phyloP scores from a whole-genome alignment of 345 rosid genomes.

The Corchorus olitorius region DNA sequence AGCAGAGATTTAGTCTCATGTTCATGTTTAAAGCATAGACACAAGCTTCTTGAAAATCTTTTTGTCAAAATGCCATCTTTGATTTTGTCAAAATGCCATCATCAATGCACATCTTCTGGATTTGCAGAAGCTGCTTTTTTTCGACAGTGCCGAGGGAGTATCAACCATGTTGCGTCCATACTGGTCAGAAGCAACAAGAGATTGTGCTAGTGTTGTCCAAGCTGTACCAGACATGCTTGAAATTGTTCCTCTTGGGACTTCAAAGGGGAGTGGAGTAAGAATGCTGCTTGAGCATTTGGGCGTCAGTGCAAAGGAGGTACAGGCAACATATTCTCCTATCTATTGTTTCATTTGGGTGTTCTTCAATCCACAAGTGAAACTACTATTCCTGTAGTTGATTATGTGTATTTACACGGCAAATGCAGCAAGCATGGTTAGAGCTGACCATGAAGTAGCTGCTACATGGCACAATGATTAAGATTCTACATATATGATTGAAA shows the following conservation, averaged over 20 bases:
- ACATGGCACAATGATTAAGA: not conserved
- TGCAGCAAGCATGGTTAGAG: not conserved
- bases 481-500: not conserved
- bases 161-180: conserved; percentile 64
- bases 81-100: not conserved
- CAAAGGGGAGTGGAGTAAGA: conserved; percentile 81
- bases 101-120: conserved; percentile 19
- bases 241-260: conserved; percentile 80
- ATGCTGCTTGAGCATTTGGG: conserved; percentile 84
- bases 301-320: conserved; percentile 66
- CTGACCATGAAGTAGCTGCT: not conserved
- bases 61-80: not conserved
- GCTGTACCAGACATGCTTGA: conserved; percentile 89
- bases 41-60: too few species aligned
- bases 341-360: not conserved
- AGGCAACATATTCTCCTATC: not conserved
- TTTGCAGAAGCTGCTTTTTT: conserved; percentile 72
- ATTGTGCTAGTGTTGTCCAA: conserved; percentile 70
- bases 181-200: conserved; percentile 81
- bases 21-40: conserved; percentile 13
- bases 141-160: conserved; percentile 76
- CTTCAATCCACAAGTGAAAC: not conserved
- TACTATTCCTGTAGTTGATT: not conserved
- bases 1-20: conserved; percentile 11
- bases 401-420: not conserved